These are phyloP conservation scores for Diospyros kaki DNA, from an alignment of 148 eudicot species.

Conservation along the genomic window DNA sequence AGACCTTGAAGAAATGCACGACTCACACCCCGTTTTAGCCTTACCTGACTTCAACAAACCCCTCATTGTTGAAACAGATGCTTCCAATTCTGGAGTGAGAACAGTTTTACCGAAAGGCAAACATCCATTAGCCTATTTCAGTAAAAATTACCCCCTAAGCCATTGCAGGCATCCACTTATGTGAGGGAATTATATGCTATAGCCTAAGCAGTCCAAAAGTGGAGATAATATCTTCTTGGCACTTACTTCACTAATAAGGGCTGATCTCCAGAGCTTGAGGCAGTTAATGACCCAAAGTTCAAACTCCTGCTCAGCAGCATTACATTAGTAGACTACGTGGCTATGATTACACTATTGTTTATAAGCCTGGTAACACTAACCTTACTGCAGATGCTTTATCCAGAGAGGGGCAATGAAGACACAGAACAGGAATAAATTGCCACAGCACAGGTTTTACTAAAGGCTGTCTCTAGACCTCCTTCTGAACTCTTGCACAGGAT, in stretches of 20 bases:
- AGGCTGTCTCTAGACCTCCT: no score
- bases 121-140: background rate
- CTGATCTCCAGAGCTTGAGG: background rate
- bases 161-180: background rate
- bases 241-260: background rate
- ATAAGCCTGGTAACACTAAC: background rate
- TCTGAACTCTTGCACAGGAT: no score
- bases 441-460: no score
- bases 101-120: background rate
- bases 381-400: background rate
- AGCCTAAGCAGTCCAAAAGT: background rate
- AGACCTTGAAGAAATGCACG: background rate
- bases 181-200: background rate
- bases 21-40: background rate
- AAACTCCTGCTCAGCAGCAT: background rate
- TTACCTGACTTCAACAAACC: background rate
- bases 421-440: no score
- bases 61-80: background rate
- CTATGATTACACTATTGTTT: background rate
- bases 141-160: background rate
- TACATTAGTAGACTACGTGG: background rate
- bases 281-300: background rate
- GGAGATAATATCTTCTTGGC: background rate
- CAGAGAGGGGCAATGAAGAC: no score
- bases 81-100: background rate